Evolutionary conservation across 129 eudicot genomes (phyloP), one percentile per base, ranked within the genome.

Genomic region (Chrysanthemum seticuspe): DNA sequence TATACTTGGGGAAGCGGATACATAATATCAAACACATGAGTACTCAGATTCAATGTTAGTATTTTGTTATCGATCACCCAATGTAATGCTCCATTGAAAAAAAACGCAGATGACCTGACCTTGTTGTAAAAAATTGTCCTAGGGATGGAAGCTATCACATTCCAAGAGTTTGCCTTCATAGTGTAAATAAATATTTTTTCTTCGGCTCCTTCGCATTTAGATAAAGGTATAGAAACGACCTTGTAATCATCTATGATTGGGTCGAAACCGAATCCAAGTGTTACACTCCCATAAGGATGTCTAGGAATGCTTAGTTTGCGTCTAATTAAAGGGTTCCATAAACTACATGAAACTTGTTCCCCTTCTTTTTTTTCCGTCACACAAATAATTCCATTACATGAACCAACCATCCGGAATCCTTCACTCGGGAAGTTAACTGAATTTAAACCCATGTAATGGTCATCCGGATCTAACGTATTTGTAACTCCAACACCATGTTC

Each of bases 371-470:
- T 62, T 18, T 6, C 67, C 2, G 14, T 12, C 8, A 62, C 10
- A 62, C 67, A 62, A 31, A 62, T 62, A 29, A 62, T 62, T n/a
- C 67, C 67, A 29, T 62, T 62, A 62, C 67, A 62, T 62, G 67
- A 62, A 62, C 67, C 67, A 25, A 13, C 1, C 6, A 62, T 6
- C 14, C 0, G 3, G 67, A 27, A 29, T 10, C 27, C n/a, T 1
- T 4, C n/a, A 13, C 11, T 1, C 31, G 67, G 67, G n/a, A 60
- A 60, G 1, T 62, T 31, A 1, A 29, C 19, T 62, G 65, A 10
- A 9, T 59, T 23, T 13, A 12, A 1, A 15, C 7, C 58, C 58
- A 6, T 53, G 16, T 15, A 53, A 15, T 12, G n/a, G n/a, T 62
- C 67, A 11, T 62, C 47, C 11, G 47, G 47, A 62, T 31, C 10